Base-by-base conservation (phyloP, 768 basidiomycete species). In the Suillus brevipes region DNA sequence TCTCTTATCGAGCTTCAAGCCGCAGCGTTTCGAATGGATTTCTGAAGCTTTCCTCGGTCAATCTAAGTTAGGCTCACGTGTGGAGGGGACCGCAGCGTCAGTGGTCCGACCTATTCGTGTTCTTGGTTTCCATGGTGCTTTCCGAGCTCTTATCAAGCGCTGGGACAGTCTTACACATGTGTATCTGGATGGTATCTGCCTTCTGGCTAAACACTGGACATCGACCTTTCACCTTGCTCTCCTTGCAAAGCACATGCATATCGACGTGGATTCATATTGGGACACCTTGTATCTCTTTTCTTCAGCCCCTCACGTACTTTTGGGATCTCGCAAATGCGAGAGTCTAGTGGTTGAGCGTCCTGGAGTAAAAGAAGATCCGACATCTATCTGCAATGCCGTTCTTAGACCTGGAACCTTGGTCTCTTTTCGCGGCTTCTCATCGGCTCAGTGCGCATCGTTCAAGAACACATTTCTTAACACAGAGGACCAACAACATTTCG, bases 1-100 rank as follows among this genome's bases (percentile, higher is more conserved):
- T 60, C 34, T 64, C 36, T 50, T 61, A 57, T 65, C 60, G 12
- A 53, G 16, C 6, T 20, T 37, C 38, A 52, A 60, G 10, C 64
- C 64, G 8, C 64, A 37, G 25, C 43, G 12, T 47, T 64, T 64
- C 42, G 47, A 64, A 40, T 64, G 64, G 64, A 43, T 49, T 28
- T 23, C 59, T 49, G 31, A 28, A 25, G 59, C 9, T 42, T 13
- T 58, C 9, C 12, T 14, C 9, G 60, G 45, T 8, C 31, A n/a
- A 31, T 34, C 38, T 20, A 52, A 52, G 25, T 31, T 31, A 14
- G 62, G 42, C 57, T n/a, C 20, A 55, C 6, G 36, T 20, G 12
- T 34, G 18, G 43, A 49, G 4, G 14, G n/a, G 31, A 8, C 40
- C 42, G 16, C 20, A 47, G 16, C n/a, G 25, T 55, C 53, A 1